Evolutionary conservation across 345 rosid species (phyloP), one percentile per base, ranked within the genome.

Genomic region (Camelina hispida): DNA sequence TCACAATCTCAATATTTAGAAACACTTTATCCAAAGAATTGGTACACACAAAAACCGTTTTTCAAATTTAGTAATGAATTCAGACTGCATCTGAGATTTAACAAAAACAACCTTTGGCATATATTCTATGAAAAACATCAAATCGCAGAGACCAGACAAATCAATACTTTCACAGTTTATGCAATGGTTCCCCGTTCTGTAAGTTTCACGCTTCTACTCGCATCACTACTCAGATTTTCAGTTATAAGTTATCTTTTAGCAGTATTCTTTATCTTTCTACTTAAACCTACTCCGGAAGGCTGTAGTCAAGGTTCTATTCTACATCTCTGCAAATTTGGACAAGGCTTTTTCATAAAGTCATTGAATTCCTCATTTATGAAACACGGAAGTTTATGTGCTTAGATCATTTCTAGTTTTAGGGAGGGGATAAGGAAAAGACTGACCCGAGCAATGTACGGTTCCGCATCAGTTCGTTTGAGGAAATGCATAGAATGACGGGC

Each of bases 381-480:
- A 34, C 0, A 2, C 20, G 17, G 34, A 63, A 53, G 68, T 62
- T 61, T 52, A 51, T 23, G n/a, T 51, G 60, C 23, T 44, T 16
- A 17, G 20, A 13, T 14, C 20, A 16, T 46, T 46, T 47, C 40
- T 16, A 62, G 61, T 43, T 32, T 16, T 22, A 40, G 42, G 3
- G 23, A 53, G 8, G 34, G 18, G 34, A 11, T 18, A 13, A 25
- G 0, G 2, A 55, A 63, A 65, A 30, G 71, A 84, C 90, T 78
- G 47, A 95, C 98, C 89, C 91, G 86, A 37, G 96, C 83, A 69
- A 95, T 87, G 81, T 84, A 90, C 4, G 82, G 92, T 76, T 95
- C 99, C 0, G 98, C 97, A 63, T 95, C 99, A 34, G 97, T 94
- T 74, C 96, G 87, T 83, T 89, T 89, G 55, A 89, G 84, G 74